phyloP scores from a whole-genome alignment of 2,329 filamentous ascomycete species.

The Pseudocercospora musae region DNA sequence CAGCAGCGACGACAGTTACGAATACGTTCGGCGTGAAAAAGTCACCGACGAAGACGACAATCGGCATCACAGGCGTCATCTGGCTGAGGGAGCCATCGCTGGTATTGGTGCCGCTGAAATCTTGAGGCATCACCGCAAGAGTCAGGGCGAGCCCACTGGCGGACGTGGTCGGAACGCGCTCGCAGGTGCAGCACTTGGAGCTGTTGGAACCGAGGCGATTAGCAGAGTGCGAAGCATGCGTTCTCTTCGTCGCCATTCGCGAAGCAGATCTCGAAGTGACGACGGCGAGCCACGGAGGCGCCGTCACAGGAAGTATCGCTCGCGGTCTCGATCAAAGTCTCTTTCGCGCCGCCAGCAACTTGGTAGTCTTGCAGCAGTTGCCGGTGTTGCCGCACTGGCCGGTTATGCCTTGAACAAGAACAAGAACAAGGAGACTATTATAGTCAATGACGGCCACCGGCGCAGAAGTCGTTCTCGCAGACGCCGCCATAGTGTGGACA shows the following conservation, averaged over 20 bases:
- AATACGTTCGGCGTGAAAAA: slow-evolving; percentile 51
- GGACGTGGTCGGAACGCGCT: slow-evolving; percentile 52
- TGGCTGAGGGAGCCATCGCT: slow-evolving; percentile 61
- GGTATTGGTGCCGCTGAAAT: slow-evolving; percentile 61
- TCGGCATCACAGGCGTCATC: slow-evolving; percentile 53
- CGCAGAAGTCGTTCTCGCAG: slow-evolving; percentile 45
- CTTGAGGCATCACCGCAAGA: slow-evolving; percentile 56
- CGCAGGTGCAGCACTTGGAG: slow-evolving; percentile 60
- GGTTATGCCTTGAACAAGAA: slow-evolving; percentile 51
- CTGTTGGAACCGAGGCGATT: slow-evolving; percentile 58
- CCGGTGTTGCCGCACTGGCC: slow-evolving; percentile 58
- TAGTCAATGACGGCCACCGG: slow-evolving; percentile 40
- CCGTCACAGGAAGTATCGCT: slow-evolving; percentile 33
- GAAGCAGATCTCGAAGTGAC: slow-evolving; percentile 21
- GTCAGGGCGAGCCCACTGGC: slow-evolving; percentile 53
- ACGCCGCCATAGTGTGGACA: slow-evolving; percentile 41
- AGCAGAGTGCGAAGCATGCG: slow-evolving; percentile 46
- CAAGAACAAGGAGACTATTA: slow-evolving; percentile 46
- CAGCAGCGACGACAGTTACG: slow-evolving; percentile 61
- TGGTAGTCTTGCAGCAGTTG: slow-evolving; percentile 58
- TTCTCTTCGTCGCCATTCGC: slow-evolving; percentile 24
- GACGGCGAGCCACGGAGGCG: slow-evolving; percentile 19
- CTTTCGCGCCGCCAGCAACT: slow-evolving; percentile 44
- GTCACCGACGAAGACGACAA: slow-evolving; percentile 38
- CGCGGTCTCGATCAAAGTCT: slow-evolving; percentile 30